phyloP scores from a whole-genome alignment of 2,329 filamentous ascomycete genomes.

The Dothistroma pini region DNA sequence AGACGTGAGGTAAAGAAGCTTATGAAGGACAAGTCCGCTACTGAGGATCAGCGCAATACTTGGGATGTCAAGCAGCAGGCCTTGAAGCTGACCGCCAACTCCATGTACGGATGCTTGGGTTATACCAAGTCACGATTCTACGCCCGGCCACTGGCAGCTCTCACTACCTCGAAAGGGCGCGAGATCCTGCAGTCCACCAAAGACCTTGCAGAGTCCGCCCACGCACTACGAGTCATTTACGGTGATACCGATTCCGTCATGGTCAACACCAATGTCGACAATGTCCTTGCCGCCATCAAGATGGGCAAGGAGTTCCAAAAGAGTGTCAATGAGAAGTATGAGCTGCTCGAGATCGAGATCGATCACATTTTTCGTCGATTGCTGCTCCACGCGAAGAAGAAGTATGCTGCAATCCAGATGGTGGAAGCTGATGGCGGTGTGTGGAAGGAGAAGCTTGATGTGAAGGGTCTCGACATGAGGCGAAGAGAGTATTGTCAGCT shows the following conservation, averaged over 20 bases:
- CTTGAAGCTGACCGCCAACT: slow-evolving; percentile 95
- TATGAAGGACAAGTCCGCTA: slow-evolving; percentile 92
- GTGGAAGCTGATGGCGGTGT: slow-evolving; percentile 78
- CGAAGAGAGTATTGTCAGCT: slow-evolving; percentile 93
- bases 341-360: slow-evolving; percentile 92
- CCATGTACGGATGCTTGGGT: slow-evolving; percentile 98
- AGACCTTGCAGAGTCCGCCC: slow-evolving; percentile 85
- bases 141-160: slow-evolving; percentile 85
- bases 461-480: slow-evolving; percentile 98
- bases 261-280: slow-evolving; percentile 99
- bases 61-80: slow-evolving; percentile 99
- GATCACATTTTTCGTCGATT: slow-evolving; percentile 96
- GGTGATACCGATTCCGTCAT: slow-evolving; percentile 99
- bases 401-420: slow-evolving; percentile 96
- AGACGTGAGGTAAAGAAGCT: slow-evolving; percentile 89
- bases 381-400: slow-evolving; percentile 95
- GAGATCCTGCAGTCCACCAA: slow-evolving; percentile 97
- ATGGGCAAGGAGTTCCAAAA: slow-evolving; percentile 94
- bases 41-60: slow-evolving; percentile 78
- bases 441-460: slow-evolving; percentile 89
- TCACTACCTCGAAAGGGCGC: slow-evolving; percentile 95
- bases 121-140: slow-evolving; percentile 98
- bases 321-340: slow-evolving; percentile 90
- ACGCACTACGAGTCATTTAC: slow-evolving; percentile 86
- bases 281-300: slow-evolving; percentile 81